Percentiles rank a stretch among this genome's conserved stretches.
Conservation (phyloP, 306 rosid species). For the Lotus japonicus region DNA sequence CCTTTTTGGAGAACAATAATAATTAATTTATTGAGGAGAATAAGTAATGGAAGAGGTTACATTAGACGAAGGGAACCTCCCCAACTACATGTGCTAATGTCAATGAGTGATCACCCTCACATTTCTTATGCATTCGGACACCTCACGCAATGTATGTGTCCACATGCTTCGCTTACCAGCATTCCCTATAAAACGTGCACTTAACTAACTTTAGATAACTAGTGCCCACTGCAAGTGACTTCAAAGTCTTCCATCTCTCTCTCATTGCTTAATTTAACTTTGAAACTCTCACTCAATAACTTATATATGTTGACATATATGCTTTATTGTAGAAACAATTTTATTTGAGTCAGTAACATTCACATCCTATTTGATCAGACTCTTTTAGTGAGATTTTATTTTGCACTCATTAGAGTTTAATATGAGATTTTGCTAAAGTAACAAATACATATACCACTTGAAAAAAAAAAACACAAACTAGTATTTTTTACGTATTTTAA, state of each 20-base stretch:
- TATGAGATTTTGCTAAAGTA: no score
- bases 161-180: constrained; percentile 45
- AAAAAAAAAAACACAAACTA: no score
- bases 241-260: constrained; percentile 16
- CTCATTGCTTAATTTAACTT: background rate
- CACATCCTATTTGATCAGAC: no score
- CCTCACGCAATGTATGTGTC: constrained; percentile 56
- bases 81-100: constrained; percentile 42
- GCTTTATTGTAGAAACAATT: no score
- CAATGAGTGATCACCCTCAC: constrained; percentile 1
- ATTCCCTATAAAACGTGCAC: constrained; percentile 62
- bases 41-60: constrained; percentile 11
- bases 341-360: no score
- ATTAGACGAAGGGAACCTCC: constrained; percentile 31
- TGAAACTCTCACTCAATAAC: background rate
- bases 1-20: background rate
- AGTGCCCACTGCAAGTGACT: constrained; percentile 31
- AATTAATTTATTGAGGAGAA: background rate
- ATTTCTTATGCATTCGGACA: constrained; percentile 37
- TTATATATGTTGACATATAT: background rate
- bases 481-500: no score
- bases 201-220: constrained; percentile 43
- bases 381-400: no score
- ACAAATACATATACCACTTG: no score
- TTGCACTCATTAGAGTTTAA: no score